These are phyloP conservation scores for Bullera alba DNA, from an alignment of 768 basidiomycete genomes.

Conservation along the genomic window DNA sequence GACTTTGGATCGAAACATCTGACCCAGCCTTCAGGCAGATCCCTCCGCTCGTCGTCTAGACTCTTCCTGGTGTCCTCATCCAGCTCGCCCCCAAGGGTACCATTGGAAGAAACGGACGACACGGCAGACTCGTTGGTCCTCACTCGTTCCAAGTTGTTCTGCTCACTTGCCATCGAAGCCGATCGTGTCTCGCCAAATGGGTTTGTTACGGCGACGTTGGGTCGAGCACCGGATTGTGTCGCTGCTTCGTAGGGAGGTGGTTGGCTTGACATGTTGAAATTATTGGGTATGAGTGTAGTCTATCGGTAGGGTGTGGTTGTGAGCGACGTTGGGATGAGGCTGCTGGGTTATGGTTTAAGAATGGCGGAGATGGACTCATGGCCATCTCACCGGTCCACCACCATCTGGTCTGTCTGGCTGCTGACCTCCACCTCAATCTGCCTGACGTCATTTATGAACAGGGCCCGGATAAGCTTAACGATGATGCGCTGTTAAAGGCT, in stretches of 20 bases:
- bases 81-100: neutral
- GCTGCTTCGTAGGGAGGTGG: neutral
- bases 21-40: slow-evolving; percentile 43
- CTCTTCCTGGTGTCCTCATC: slow-evolving; percentile 27
- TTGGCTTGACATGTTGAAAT: neutral
- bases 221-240: neutral
- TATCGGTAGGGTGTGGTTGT: too few species aligned
- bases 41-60: slow-evolving; percentile 43
- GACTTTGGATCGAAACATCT: slow-evolving; percentile 43
- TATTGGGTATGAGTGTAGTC: neutral
- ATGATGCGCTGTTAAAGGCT: too few species aligned
- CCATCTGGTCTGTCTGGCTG: too few species aligned
- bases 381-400: too few species aligned
- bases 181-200: neutral
- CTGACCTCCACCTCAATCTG: too few species aligned
- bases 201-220: neutral
- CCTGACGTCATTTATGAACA: too few species aligned
- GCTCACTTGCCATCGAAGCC: neutral
- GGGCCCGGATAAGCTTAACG: too few species aligned
- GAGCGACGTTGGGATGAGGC: too few species aligned
- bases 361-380: too few species aligned
- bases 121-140: neutral
- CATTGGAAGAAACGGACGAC: neutral
- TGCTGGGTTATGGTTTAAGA: too few species aligned
- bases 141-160: neutral